A percentile compares a stretch with the other conserved stretches of the same genome.
Conservation (phyloP, 2,329 filamentous ascomycete species). For the Dichotomopilus funicola region DNA sequence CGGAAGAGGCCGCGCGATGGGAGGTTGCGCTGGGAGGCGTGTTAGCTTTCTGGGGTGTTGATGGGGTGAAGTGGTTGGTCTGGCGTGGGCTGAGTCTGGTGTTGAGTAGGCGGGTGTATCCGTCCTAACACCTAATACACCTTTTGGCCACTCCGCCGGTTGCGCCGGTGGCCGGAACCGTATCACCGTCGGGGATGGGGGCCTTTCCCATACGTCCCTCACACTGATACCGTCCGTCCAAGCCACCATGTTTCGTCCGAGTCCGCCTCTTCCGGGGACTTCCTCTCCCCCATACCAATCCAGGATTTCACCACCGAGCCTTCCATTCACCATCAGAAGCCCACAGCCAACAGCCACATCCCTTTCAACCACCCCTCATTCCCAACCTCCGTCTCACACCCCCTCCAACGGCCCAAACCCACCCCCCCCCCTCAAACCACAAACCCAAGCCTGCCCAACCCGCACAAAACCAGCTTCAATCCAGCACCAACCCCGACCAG, state of each 20-base stretch:
- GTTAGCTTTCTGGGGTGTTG: conserved; percentile 15
- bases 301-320: background rate
- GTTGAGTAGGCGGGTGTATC: background rate
- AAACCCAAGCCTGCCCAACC: too few species aligned
- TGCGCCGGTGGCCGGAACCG: too few species aligned
- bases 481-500: background rate
- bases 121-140: background rate
- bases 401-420: too few species aligned
- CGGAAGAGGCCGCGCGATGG: conserved; percentile 78
- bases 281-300: background rate
- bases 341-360: too few species aligned
- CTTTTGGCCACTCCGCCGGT: background rate
- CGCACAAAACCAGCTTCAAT: background rate
- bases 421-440: too few species aligned
- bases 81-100: background rate
- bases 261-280: too few species aligned
- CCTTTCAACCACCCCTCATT: too few species aligned
- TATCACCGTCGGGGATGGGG: too few species aligned
- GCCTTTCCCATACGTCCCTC: too few species aligned
- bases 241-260: too few species aligned
- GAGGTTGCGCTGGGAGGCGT: conserved; percentile 66
- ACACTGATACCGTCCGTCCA: too few species aligned
- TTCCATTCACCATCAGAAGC: background rate
- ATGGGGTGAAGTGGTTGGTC: background rate
- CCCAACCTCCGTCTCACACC: too few species aligned